A percentile compares a stretch with the other conserved stretches of the same genome.
Conservation (phyloP, 371 early-diverging fungal genomes). For the Dichotomocladium elegans region DNA sequence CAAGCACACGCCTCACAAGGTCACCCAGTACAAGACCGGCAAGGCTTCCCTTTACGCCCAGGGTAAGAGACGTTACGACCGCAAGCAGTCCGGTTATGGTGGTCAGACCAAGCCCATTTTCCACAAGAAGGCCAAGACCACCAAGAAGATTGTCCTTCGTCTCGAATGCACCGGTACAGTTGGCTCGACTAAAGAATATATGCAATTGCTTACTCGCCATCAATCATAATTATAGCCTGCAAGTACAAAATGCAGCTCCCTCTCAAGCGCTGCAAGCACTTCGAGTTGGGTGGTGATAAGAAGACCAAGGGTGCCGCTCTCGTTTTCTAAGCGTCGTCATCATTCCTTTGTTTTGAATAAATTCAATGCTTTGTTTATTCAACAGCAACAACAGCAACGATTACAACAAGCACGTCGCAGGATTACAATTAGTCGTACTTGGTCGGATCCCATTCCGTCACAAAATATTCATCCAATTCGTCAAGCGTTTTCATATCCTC, state of each 20-base stretch:
- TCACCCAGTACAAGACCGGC: constrained; percentile 99
- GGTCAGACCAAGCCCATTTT: constrained; percentile 99
- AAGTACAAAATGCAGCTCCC: constrained; percentile 95
- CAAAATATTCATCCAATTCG: constrained; percentile 30
- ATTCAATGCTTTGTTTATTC: background rate
- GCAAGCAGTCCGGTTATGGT: constrained; percentile 95
- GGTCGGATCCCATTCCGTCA: constrained; percentile 34
- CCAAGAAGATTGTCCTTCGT: constrained; percentile 99
- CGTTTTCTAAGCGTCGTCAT: constrained; percentile 55
- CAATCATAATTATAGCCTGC: constrained; percentile 55
- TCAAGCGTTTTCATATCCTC: constrained; percentile 50
- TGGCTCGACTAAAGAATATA: too few species aligned
- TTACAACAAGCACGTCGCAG: background rate
- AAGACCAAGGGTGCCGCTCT: constrained; percentile 77
- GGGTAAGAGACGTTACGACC: constrained; percentile 70
- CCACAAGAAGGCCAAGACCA: constrained; percentile 96
- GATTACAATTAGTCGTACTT: constrained; percentile 10
- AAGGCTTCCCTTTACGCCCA: constrained; percentile 97
- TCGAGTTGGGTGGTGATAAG: constrained; percentile 99
- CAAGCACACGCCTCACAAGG: constrained; percentile 99
- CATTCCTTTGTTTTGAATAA: background rate
- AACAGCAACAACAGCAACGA: constrained; percentile 1
- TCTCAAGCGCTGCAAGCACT: constrained; percentile 99
- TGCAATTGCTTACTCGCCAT: background rate
- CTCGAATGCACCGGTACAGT: constrained; percentile 86